Evolutionary conservation across 208 protist genomes (phyloP).

Genomic region (Phytomonas sp.): DNA sequence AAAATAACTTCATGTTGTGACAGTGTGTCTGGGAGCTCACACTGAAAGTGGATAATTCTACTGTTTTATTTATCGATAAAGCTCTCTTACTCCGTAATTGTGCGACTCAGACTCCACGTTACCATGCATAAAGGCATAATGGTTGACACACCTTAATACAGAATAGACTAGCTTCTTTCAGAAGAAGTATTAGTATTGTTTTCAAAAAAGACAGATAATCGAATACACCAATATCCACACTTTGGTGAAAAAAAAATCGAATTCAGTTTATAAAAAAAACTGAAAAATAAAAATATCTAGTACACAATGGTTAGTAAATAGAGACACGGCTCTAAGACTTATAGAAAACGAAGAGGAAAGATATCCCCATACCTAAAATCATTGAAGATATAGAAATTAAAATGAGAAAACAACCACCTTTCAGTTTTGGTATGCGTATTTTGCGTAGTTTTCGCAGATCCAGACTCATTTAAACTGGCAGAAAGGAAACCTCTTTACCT

Average conservation of each 20-base stretch:
- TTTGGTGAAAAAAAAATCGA: slow-evolving; percentile 6
- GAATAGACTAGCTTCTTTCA: not conserved
- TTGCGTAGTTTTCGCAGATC: not conserved
- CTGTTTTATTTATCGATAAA: slow-evolving; percentile 53
- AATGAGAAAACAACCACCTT: not conserved
- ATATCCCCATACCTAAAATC: not conserved
- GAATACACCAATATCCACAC: slow-evolving; percentile 17
- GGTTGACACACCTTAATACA: slow-evolving; percentile 10
- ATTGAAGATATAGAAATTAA: not conserved
- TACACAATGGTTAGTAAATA: not conserved
- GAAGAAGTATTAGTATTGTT: slow-evolving; percentile 14
- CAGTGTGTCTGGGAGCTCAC: slow-evolving; percentile 20
- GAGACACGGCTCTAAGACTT: not conserved
- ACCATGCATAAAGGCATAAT: slow-evolving; percentile 47
- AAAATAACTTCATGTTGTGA: not conserved
- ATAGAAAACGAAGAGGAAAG: not conserved
- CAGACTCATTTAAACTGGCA: not conserved
- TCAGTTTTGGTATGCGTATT: not conserved
- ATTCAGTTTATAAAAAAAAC: slow-evolving; percentile 9
- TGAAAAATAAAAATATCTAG: slow-evolving; percentile 7
- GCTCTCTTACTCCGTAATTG: slow-evolving; percentile 40
- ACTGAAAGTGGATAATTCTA: slow-evolving; percentile 41
- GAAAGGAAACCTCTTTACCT: not conserved
- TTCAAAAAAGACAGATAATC: slow-evolving; percentile 17
- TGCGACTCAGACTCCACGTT: slow-evolving; percentile 42